Evolutionary conservation across 495 filamentous ascomycete genomes (phyloP).

Genomic region (Copromyces sp.): DNA sequence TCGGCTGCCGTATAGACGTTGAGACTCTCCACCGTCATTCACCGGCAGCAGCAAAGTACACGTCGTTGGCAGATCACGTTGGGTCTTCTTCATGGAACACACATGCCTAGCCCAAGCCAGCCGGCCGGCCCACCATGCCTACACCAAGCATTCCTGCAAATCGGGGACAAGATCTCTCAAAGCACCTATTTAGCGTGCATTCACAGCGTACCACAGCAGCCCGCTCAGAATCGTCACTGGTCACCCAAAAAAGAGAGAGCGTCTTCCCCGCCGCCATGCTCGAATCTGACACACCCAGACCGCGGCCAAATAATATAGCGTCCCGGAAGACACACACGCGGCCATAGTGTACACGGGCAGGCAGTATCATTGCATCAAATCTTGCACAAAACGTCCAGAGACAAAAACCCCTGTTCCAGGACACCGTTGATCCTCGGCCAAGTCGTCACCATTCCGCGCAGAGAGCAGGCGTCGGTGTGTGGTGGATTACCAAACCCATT

Average conservation of each 20-base stretch:
- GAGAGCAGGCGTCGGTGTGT: conserved; percentile 12
- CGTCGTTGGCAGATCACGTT: conserved; percentile 2
- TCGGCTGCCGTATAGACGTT: not conserved
- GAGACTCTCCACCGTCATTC: not conserved
- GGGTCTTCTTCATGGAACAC: not conserved
- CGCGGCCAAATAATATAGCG: not conserved
- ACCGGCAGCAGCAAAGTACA: too few species aligned
- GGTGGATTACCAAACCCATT: conserved; percentile 5
- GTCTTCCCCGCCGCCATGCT: conserved; percentile 3
- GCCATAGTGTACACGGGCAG: not conserved
- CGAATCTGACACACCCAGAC: conserved; percentile 11
- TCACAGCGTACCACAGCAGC: conserved; percentile 13
- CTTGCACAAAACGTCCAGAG: not conserved
- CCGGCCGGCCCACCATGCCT: not conserved
- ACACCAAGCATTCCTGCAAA: not conserved
- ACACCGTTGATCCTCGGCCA: conserved; percentile 20
- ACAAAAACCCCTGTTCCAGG: conserved; percentile 11
- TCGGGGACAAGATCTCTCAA: conserved; percentile 9
- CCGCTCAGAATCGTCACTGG: conserved; percentile 18
- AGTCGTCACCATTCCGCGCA: conserved; percentile 16
- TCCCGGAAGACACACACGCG: not conserved
- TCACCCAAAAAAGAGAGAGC: conserved; percentile 1
- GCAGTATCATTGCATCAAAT: conserved; percentile 6
- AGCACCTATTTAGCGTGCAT: conserved; percentile 10
- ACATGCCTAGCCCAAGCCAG: not conserved